Conservation (phyloP, 257 asterid genomes). For the Solanum sparsipilum region DNA sequence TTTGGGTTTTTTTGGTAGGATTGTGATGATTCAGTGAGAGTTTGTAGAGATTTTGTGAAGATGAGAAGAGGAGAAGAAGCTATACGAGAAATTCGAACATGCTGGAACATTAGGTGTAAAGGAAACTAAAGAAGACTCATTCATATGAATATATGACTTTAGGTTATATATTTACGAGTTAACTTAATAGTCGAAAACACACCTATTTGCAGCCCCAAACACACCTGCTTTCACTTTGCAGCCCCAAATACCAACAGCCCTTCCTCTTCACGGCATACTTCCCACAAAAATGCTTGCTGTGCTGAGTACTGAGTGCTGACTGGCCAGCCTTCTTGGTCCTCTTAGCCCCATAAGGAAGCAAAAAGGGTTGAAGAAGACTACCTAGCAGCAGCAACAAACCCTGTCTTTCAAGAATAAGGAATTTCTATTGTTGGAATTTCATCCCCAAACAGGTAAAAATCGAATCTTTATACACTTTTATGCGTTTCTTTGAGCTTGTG, state of each 20-base stretch:
- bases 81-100: conserved; percentile 10
- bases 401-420: not conserved
- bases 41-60: not conserved
- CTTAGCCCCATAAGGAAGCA: not conserved
- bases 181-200: not conserved
- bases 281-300: not conserved
- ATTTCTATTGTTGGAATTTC: not conserved
- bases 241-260: not conserved
- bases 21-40: conserved; percentile 1
- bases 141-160: not conserved
- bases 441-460: not conserved
- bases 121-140: not conserved
- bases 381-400: not conserved
- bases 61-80: not conserved
- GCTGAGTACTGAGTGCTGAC: not conserved
- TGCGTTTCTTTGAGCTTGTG: not conserved
- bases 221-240: not conserved
- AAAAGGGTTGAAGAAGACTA: not conserved
- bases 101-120: conserved; percentile 23
- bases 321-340: not conserved
- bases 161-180: not conserved
- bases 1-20: not conserved
- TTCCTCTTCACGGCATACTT: not conserved
- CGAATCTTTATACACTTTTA: not conserved
- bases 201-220: not conserved